These are phyloP conservation scores for Puccinia novopanici DNA, from an alignment of 1,284 basidiomycete species.

Conservation along the genomic window DNA sequence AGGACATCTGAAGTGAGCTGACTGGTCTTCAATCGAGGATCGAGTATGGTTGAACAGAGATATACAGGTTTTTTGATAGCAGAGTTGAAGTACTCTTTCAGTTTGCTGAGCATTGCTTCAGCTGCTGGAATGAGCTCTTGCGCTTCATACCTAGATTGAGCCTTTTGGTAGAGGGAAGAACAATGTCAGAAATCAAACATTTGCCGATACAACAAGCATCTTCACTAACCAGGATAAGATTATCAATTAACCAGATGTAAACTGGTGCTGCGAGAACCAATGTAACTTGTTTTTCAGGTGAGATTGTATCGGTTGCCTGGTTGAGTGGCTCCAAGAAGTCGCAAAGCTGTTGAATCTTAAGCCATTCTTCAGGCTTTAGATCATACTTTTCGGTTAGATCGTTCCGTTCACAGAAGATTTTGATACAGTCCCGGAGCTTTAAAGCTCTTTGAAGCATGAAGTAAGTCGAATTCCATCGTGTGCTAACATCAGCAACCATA, in stretches of 20 bases:
- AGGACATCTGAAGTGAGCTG: neutral
- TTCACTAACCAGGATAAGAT: no score
- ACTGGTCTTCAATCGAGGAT: no score
- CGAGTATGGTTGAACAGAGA: no score
- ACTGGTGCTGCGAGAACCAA: no score
- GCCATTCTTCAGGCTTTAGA: neutral
- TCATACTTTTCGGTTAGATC: neutral
- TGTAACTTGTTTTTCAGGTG: neutral
- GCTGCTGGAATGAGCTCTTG: neutral
- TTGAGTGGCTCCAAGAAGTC: neutral
- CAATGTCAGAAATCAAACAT: no score
- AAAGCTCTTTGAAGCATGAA: no score
- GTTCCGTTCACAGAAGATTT: neutral
- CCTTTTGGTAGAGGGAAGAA: neutral
- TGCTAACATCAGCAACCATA: no score
- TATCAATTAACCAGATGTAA: no score
- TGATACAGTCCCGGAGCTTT: neutral
- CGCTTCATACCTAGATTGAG: neutral
- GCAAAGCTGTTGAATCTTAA: slow-evolving; percentile 15
- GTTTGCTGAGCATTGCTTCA: neutral
- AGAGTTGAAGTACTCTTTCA: neutral
- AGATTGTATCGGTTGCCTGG: slow-evolving; percentile 6
- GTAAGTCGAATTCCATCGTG: no score
- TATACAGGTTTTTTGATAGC: slow-evolving; percentile 4
- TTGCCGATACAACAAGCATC: no score